A percentile compares a stretch with the other conserved stretches of the same genome.
Evolutionary conservation across 2,329 filamentous ascomycete species (phyloP).

Genomic region (Dichotomopilus funicola): DNA sequence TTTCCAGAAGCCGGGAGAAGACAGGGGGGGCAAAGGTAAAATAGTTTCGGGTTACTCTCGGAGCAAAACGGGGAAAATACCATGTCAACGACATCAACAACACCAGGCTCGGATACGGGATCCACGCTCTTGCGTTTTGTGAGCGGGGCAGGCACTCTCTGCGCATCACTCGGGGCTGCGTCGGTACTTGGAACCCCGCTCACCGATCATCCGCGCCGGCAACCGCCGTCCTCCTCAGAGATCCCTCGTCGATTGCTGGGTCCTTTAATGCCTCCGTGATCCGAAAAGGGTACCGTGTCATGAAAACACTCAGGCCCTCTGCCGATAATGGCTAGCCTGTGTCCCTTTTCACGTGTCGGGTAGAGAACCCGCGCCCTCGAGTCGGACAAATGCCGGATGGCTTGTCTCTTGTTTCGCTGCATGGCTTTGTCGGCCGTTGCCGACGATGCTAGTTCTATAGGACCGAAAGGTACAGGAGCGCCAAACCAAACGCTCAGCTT

Average conservation of each 20-base stretch:
- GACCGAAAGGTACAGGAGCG: slow-evolving; percentile 25
- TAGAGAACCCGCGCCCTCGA: slow-evolving; percentile 18
- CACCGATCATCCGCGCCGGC: slow-evolving; percentile 6
- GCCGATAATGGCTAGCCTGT: slow-evolving; percentile 8
- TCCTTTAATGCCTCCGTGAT: slow-evolving; percentile 4
- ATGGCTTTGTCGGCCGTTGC: slow-evolving; percentile 26
- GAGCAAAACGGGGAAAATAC: not conserved
- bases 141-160: not conserved
- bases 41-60: no score
- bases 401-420: slow-evolving; percentile 19
- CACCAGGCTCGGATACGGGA: slow-evolving; percentile 9
- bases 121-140: not conserved
- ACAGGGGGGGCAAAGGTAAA: no score
- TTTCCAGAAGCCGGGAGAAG: slow-evolving; percentile 9
- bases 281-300: slow-evolving; percentile 3
- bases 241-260: slow-evolving; percentile 3
- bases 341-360: slow-evolving; percentile 23
- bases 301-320: slow-evolving; percentile 6
- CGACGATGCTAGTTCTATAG: slow-evolving; percentile 26
- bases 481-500: slow-evolving; percentile 13
- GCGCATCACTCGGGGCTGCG: not conserved
- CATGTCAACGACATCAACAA: not conserved
- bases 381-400: slow-evolving; percentile 21
- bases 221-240: slow-evolving; percentile 9
- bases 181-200: not conserved